A percentile compares a stretch with the other conserved stretches of the same genome.
These are phyloP conservation scores for Calamus simplicifolius DNA, from an alignment of 176 grass and related monocot genomes.

Conservation along the genomic window DNA sequence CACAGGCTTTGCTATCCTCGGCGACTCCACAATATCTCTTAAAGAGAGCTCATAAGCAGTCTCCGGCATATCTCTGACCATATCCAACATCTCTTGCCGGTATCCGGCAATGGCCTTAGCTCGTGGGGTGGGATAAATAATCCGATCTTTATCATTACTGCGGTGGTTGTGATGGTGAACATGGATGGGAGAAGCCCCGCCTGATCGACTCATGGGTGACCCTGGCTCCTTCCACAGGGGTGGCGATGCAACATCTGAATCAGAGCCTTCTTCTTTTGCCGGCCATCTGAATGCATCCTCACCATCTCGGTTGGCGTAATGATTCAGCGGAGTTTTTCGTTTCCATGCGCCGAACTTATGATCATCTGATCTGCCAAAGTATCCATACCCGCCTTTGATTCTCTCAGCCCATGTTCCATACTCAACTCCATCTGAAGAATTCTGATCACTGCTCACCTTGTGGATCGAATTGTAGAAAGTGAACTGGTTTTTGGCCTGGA, in stretches of 20 bases:
- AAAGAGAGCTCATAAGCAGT: constrained; percentile 68
- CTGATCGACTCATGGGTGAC: not conserved
- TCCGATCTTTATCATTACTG: too few species aligned
- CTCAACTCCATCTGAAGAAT: not conserved
- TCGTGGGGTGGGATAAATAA: not conserved
- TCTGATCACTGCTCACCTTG: too few species aligned
- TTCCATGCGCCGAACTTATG: not conserved
- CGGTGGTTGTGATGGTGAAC: too few species aligned
- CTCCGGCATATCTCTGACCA: constrained; percentile 63
- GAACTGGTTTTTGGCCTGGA: not conserved
- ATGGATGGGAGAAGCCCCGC: constrained; percentile 2
- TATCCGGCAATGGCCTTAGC: constrained; percentile 52
- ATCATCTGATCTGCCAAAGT: not conserved
- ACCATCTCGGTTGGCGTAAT: not conserved
- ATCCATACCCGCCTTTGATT: constrained; percentile 3
- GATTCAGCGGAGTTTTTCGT: not conserved
- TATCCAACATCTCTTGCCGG: constrained; percentile 73
- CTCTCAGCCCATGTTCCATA: constrained; percentile 12
- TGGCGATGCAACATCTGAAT: constrained; percentile 32
- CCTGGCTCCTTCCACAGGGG: constrained; percentile 23
- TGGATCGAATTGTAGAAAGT: not conserved
- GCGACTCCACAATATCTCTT: constrained; percentile 72
- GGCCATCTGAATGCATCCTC: constrained; percentile 30
- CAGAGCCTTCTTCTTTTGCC: constrained; percentile 20
- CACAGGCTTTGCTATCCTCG: not conserved